Evolutionary conservation across 441 rosid species (phyloP).

Genomic region (Pelargonium myrrhifolium): DNA sequence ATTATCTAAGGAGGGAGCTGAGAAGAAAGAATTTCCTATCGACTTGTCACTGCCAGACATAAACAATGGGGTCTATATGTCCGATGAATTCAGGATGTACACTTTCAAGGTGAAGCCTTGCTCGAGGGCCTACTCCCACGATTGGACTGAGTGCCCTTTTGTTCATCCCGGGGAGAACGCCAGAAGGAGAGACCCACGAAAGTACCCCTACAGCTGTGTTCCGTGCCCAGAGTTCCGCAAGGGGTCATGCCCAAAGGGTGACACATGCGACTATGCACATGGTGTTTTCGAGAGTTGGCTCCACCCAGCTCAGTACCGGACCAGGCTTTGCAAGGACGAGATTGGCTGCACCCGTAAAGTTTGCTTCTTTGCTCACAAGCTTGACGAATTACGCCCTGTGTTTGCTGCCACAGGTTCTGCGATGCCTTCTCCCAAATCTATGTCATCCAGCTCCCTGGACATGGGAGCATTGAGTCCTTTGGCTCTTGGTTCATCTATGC

Average conservation of each 20-base stretch:
- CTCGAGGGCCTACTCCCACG: constrained; percentile 69
- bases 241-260: constrained; percentile 58
- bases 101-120: constrained; percentile 66
- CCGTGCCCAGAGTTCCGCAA: constrained; percentile 70
- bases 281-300: constrained; percentile 75
- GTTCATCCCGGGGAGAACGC: constrained; percentile 77
- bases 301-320: constrained; percentile 67
- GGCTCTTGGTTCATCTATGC: constrained; percentile 48
- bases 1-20: constrained; percentile 32
- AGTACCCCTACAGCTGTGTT: constrained; percentile 61
- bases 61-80: constrained; percentile 49
- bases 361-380: constrained; percentile 65
- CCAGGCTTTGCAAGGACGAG: constrained; percentile 65
- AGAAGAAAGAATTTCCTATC: constrained; percentile 52
- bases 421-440: constrained; percentile 63
- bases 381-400: constrained; percentile 54
- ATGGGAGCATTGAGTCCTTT: constrained; percentile 55
- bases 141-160: constrained; percentile 71
- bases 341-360: constrained; percentile 48
- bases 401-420: constrained; percentile 77
- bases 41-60: constrained; percentile 59
- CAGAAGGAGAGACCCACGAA: constrained; percentile 66
- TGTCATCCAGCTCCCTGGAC: constrained; percentile 47
- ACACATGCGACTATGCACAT: constrained; percentile 62
- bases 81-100: constrained; percentile 67